Evolutionary conservation across 1,284 basidiomycete genomes (phyloP), one percentile per base, ranked within the genome.

Genomic region (Apiotrichum montevideense): DNA sequence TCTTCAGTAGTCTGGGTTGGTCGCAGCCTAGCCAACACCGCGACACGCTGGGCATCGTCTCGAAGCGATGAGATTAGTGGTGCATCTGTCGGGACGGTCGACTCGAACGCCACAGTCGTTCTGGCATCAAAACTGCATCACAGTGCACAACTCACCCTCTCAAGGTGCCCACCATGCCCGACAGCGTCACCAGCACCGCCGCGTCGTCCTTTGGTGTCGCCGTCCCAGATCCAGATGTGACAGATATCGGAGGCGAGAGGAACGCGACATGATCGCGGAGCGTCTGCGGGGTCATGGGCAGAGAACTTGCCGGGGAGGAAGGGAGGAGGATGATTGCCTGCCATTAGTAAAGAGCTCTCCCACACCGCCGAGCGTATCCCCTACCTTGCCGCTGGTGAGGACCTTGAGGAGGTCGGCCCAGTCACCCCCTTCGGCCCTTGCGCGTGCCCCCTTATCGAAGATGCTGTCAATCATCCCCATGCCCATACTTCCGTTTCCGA

Each of bases 391-490:
- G 21, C 79, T 80, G 1, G 83, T 83, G 52, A 91, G 68, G 1
- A 83, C 79, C 60, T 74, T 79, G 83, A 88, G 87, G 13, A 90
- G 78, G 32, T 89, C 87, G 37, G 81, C 79, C 90, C 90, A 92
- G 49, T 89, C 87, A 8, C 78, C 68, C 49, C 79, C 69, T 85
- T 88, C 90, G 35, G 85, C 85, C 32, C 77, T 65, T 13, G 74
- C 76, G 34, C 78, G 77, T 59, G 87, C 84, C 2, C 81, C 82
- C 61, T 87, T 85, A 21, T 80, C 79, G 4, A 87, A 82, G 29
- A 94, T 79, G 61, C 83, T 84, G 74, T 94, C 90, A 47, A 93
- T 78, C 50, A 94, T 88, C 15, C 83, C 83, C 88, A 88, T 91
- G 1, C 90, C 90, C 46, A 88, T 76, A 56, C 83, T 86, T 21